Conservation (phyloP, 352 stramenopile genomes). For the Pilasporangium apinafurcum region DNA sequence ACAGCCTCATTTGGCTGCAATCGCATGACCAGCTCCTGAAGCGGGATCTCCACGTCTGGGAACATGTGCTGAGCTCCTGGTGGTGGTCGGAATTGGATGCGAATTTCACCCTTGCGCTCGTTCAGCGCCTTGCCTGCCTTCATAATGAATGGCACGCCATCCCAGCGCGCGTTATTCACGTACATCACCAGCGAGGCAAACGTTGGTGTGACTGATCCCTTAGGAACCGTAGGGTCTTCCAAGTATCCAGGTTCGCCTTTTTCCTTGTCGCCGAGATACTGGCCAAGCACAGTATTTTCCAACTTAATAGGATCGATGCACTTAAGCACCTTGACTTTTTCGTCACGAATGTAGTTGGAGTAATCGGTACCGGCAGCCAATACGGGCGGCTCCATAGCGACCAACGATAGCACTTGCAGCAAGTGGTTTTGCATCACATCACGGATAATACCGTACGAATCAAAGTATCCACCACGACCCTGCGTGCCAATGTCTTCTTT, state of each 20-base stretch:
- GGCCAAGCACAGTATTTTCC: constrained; percentile 95
- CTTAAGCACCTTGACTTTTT: constrained; percentile 98
- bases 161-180: constrained; percentile 95
- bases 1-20: constrained; percentile 96
- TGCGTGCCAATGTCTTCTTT: constrained; percentile 97
- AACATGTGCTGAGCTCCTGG: constrained; percentile 90
- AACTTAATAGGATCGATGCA: constrained; percentile 91
- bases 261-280: constrained; percentile 89
- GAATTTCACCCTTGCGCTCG: constrained; percentile 96
- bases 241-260: constrained; percentile 90
- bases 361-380: constrained; percentile 83
- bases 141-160: constrained; percentile 98
- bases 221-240: constrained; percentile 93
- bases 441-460: constrained; percentile 98
- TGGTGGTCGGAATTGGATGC: constrained; percentile 95
- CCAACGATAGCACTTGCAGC: constrained; percentile 95
- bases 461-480: constrained; percentile 95
- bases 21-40: constrained; percentile 96
- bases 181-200: constrained; percentile 88
- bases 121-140: constrained; percentile 98
- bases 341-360: constrained; percentile 93
- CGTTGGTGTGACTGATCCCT: constrained; percentile 90
- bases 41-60: constrained; percentile 73
- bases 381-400: constrained; percentile 95
- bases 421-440: constrained; percentile 99